Base-by-base conservation (phyloP, 2,329 filamentous ascomycete genomes). In the Pseudogymnoascus sp. region DNA sequence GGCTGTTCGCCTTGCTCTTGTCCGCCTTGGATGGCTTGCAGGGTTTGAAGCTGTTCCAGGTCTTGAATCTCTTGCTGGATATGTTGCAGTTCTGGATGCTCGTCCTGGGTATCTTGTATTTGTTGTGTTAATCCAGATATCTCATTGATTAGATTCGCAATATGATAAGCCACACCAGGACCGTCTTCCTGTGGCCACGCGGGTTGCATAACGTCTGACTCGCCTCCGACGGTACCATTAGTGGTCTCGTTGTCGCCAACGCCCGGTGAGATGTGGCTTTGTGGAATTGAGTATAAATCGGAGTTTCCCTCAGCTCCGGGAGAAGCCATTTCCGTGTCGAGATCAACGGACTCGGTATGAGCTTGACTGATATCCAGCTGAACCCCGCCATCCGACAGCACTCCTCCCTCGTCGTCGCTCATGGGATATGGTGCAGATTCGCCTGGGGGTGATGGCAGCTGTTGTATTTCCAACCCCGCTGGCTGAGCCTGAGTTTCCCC, bases 61-160 rank as follows among this genome's bases (percentile, higher is more conserved):
- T 57, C 50, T 21, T 57, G 26, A 1, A 57, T 19, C 17, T 50
- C 21, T 50, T 50, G 21, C 21, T 57, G 28, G n/a, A 57, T 57
- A 33, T 57, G 50, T 3, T 57, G 50, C 50, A 57, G 28, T 33
- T 57, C 50, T 33, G 50, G 28, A 57, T 57, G 28, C 50, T 57
- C 50, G 28, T 33, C 6, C 28, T 73, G 72, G 28, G 72, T 62
- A 42, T 73, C 66, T 35, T 73, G 71, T 42, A 72, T 62, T 64
- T 73, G 71, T 57, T 69, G 68, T 35, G 69, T 69, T 15, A 73
- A 67, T 15, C 67, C 68, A 5, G 69, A 71, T 68, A 72, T 70
- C 13, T 70, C 65, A 53, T 67, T 59, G 40, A 69, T 68, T 17
- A 72, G 61, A 62, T 66, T 69, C 17, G 65, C 44, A 31, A 65